Base-by-base conservation (phyloP, 2,329 filamentous ascomycete species). In the Ophiocordyceps camponoti-saundersi region DNA sequence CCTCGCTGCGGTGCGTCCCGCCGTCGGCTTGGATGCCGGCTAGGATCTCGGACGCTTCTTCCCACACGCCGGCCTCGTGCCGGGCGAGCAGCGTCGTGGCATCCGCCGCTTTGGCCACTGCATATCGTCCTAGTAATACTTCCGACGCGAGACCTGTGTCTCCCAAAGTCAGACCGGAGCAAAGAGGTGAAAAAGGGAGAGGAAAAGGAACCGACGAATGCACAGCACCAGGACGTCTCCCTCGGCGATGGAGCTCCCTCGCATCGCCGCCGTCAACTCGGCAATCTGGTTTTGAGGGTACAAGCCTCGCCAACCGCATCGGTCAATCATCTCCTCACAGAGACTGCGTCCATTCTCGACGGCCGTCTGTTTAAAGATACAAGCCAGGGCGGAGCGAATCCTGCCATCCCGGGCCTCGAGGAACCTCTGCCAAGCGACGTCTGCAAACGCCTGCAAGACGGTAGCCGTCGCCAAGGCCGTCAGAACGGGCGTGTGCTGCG, bases 291-390 rank as follows among this genome's bases (percentile, higher is more conserved):
- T 60, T 42, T 58, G 49, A 1, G 44, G 36, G 30, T 51, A 58
- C 4, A 60, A 45, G 2, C 57, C 58, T 39, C 57, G 56, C 57
- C 54, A 58, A 10, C 57, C 57, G 43, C 55, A 59, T 23, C 57
- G 49, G 15, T 60, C 59, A 15, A 48, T 46, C 15, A 59, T 46
- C 43, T 59, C 53, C 26, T 44, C 50, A 3, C 56, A 16, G 4
- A 48, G 13, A 32, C 20, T 10, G 2, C 18, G 18, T n/a, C 29
- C 26, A 18, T 16, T 6, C 4, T 44, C 15, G 20, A 29, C 32
- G 1, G 42, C 23, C 23, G 26, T 23, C 13, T 45, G 44, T 30
- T 45, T 45, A 21, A 36, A 22, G 12, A 45, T 29, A 15, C 44
- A 45, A 7, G 30, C 44, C 18, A 45, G 18, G 20, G 30, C 32